These are phyloP conservation scores for Cucurbita maxima DNA, from an alignment of 306 rosid species.

Conservation along the genomic window DNA sequence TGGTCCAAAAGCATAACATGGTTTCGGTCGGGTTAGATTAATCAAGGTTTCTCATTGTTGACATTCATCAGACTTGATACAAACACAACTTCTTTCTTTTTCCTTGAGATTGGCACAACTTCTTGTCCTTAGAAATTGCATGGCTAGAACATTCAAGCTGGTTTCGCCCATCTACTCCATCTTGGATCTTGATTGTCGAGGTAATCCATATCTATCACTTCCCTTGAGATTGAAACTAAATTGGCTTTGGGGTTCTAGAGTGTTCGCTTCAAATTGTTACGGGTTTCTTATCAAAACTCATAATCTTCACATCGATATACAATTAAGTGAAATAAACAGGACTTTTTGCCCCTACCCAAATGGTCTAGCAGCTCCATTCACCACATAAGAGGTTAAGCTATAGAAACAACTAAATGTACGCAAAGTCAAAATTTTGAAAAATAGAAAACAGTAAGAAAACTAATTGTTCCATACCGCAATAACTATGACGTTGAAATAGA, in stretches of 20 bases:
- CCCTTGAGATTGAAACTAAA: neutral
- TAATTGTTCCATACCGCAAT: slow-evolving; percentile 37
- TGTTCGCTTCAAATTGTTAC: neutral
- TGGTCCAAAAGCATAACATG: neutral
- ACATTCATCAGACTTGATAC: neutral
- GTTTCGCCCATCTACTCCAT: neutral
- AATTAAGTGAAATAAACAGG: neutral
- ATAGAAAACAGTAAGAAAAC: neutral
- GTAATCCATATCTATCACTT: neutral
- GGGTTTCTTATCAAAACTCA: neutral
- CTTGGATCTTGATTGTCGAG: neutral
- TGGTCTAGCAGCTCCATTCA: neutral
- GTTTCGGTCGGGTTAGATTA: neutral
- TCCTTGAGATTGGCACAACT: neutral
- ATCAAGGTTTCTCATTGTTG: neutral
- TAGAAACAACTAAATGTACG: neutral
- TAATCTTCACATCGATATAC: neutral
- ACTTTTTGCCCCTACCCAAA: neutral
- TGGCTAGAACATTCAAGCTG: neutral
- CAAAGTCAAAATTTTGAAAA: neutral
- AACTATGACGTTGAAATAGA: slow-evolving; percentile 48
- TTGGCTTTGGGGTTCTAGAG: neutral
- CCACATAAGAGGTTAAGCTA: neutral
- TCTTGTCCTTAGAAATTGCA: too few species aligned
- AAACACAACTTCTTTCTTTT: neutral